These are phyloP conservation scores for Candida hispaniensis DNA, from an alignment of 805 yeast genomes.

Conservation along the genomic window DNA sequence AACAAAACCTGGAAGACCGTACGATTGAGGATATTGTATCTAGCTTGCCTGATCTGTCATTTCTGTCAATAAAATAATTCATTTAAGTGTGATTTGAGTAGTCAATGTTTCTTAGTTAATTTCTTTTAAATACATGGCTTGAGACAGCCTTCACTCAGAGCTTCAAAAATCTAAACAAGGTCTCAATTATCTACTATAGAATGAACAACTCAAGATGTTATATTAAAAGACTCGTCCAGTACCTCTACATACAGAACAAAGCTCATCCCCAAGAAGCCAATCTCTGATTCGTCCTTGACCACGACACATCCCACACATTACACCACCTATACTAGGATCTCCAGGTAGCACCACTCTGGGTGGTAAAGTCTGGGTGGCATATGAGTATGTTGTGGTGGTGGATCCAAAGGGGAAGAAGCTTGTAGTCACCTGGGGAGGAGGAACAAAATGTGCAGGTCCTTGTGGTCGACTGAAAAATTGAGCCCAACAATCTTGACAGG, in stretches of 20 bases:
- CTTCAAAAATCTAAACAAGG: too few species aligned
- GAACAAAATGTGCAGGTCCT: constrained; percentile 19
- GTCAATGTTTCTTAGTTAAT: too few species aligned
- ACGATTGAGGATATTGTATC: constrained; percentile 6
- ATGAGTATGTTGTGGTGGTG: constrained; percentile 19
- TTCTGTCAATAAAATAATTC: too few species aligned
- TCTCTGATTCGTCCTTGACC: constrained; percentile 50
- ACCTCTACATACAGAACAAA: constrained; percentile 57
- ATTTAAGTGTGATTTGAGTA: too few species aligned
- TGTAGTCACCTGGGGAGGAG: constrained; percentile 18
- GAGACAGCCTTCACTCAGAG: too few species aligned
- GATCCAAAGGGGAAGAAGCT: constrained; percentile 21
- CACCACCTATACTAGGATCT: constrained; percentile 68
- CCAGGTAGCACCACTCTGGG: constrained; percentile 55
- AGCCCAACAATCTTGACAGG: constrained; percentile 65
- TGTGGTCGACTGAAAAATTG: constrained; percentile 39
- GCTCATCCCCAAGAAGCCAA: constrained; percentile 45
- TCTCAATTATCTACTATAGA: too few species aligned
- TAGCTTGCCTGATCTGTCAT: constrained; percentile 6
- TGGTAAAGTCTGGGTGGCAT: constrained; percentile 25
- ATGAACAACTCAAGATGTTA: too few species aligned
- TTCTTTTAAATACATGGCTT: too few species aligned
- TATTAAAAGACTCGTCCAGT: constrained; percentile 53
- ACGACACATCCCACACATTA: constrained; percentile 58
- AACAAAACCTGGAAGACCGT: constrained; percentile 9